Evolutionary conservation across 768 basidiomycete species (phyloP).

Genomic region (Pisolithus orientalis): DNA sequence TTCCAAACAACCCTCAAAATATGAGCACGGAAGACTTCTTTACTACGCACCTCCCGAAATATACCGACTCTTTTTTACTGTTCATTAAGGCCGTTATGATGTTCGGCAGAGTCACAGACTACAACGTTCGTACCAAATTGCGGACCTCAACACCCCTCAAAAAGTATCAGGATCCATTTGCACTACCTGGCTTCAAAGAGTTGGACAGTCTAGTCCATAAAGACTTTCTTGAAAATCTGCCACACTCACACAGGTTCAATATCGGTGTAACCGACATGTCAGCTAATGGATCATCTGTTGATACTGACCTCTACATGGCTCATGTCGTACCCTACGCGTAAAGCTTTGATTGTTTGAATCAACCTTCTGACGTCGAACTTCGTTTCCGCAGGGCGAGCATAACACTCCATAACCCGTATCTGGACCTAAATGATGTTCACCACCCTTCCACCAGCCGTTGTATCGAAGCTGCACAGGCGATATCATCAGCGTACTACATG

Average conservation of each 20-base stretch:
- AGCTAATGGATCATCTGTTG: conserved; percentile 50
- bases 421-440: conserved; percentile 64
- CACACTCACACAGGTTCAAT: conserved; percentile 59
- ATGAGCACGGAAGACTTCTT: conserved; percentile 59
- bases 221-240: conserved; percentile 67
- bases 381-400: conserved; percentile 61
- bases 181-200: conserved; percentile 56
- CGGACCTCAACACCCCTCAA: conserved; percentile 59
- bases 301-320: conserved; percentile 84
- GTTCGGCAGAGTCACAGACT: conserved; percentile 81
- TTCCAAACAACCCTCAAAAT: conserved; percentile 74
- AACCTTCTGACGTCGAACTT: conserved; percentile 6
- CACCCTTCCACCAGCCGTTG: conserved; percentile 66
- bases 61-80: conserved; percentile 77
- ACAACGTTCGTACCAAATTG: conserved; percentile 69
- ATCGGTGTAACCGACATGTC: conserved; percentile 54
- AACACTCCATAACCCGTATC: conserved; percentile 79
- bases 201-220: conserved; percentile 63
- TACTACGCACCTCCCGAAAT: conserved; percentile 63
- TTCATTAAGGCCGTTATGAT: conserved; percentile 81
- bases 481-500: conserved; percentile 69
- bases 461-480: conserved; percentile 66
- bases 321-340: conserved; percentile 84
- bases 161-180: conserved; percentile 70
- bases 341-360: conserved; percentile 25